These are phyloP conservation scores for Fraxinus velutina DNA, from an alignment of 305 asterid genomes.

Conservation along the genomic window DNA sequence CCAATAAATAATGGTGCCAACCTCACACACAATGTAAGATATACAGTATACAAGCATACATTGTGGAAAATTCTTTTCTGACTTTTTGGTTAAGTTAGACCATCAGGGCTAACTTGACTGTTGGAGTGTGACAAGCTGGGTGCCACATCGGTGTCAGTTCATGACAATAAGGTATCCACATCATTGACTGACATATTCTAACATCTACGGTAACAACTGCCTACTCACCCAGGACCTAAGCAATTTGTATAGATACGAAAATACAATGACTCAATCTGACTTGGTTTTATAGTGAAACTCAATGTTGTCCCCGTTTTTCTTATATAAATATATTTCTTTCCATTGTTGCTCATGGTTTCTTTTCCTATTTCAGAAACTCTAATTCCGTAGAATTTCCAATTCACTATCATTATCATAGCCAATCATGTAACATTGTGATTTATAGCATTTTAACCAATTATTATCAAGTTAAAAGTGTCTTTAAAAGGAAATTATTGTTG, in stretches of 20 bases:
- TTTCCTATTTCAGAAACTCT: neutral
- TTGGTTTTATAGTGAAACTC: neutral
- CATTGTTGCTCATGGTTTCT: neutral
- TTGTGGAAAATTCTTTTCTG: neutral
- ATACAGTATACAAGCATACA: neutral
- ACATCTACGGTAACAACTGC: neutral
- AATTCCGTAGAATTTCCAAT: neutral
- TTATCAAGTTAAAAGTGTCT: neutral
- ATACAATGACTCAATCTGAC: neutral
- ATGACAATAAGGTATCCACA: neutral
- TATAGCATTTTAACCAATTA: neutral
- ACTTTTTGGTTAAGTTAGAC: neutral
- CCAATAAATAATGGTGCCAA: neutral
- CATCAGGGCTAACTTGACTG: neutral
- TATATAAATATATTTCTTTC: neutral
- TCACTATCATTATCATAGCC: neutral
- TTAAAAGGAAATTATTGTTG: neutral
- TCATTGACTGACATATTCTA: neutral
- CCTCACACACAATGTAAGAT: neutral
- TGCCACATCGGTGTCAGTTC: neutral
- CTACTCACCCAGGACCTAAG: neutral
- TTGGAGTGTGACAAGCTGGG: neutral
- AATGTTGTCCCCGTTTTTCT: neutral
- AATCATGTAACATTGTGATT: neutral
- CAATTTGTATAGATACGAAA: neutral